Evolutionary conservation across 805 yeast species (phyloP), one percentile per base, ranked within the genome.

Genomic region (Kodamaea jinghongensis): DNA sequence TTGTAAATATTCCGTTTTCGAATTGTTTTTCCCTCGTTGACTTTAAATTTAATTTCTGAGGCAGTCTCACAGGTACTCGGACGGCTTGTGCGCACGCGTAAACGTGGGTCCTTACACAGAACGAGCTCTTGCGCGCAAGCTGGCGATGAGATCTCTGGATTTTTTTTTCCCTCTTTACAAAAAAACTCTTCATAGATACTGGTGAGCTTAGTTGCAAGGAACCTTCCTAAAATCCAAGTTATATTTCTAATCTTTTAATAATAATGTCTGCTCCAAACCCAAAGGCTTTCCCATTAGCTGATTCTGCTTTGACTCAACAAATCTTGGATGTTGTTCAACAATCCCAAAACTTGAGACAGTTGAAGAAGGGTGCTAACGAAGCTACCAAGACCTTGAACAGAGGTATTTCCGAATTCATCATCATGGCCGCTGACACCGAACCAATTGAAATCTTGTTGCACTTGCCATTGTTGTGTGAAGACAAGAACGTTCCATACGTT

Each of bases 391-490:
- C 97, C 58, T 80, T 91, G 74, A 91, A 91, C 86, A 86, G 98
- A 79, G 99, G 99, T 83, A 91, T 91, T 62, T 86, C 97, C 59
- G 99, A 91, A 76, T 91, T 91, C 79, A 90, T 91, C 70, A 87
- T 91, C 75, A 88, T 93, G 97, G 99, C 99, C 53, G 99, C 99
- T 58, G 99, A 93, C 67, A 89, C 99, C 60, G 96, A 90, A 73
- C 99, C 99, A 59, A 90, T 93, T 63, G 99, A 93, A 76, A 91
- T 93, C 70, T 82, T 93, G 63, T 81, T 93, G 71, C 99, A 93
- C 68, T 79, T 93, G 68, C 99, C 99, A 37, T 79, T 93, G 59
- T 78, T 93, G 59, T 93, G 99, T 73, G 99, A 93, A 76, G 99
- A 93, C 75, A 93, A 93, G 80, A 93, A 93, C 77, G 99, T 93